Evolutionary conservation across 192 early-diverging fungal genomes (phyloP), one percentile per base, ranked within the genome.

Genomic region (Dimargaris verticillata): DNA sequence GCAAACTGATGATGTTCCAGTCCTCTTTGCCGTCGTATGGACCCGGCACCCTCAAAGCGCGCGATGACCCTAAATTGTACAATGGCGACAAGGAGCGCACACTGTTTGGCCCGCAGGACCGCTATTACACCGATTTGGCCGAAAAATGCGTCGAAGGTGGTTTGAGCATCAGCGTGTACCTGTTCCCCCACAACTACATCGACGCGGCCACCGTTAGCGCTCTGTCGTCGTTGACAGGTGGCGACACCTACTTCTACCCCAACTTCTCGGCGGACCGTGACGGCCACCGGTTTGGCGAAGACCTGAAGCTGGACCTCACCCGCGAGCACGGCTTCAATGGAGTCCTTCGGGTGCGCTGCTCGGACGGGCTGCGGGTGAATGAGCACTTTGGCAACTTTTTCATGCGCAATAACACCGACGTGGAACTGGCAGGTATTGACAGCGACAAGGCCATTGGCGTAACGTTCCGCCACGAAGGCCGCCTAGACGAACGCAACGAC

Each of bases 351-450:
- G 80, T 99, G 29, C 84, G 95, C 38, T 84, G 81, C 41, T 99
- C 95, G 1, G 88, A 91, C 38, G 93, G 92, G 66, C 72, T 95
- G 53, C 82, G 83, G 22, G 76, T 92, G 17, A 72, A 79, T 4
- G 89, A 97, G 51, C 86, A 97, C 62, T 86, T 87, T 63, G 95
- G 95, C 52, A 96, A 96, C 77, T 87, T 96, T 69, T 84, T 79
- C 64, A 92, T 93, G 85, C 84, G 82, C 60, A 96, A 92, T 69
- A 76, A 77, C 6, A 93, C 89, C 5, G 95, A 99, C 65, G 70
- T 99, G 28, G 92, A 96, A 72, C 69, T 95, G 28, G 93, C 86
- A 3, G 92, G 94, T 6, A 75, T 97, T 29, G 88, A 88, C 61
- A 80, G 85, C 54, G 82, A 88, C 57, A 91, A 85, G 59, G 76